Conservation (phyloP, 179 eudicot genomes). For the Beta lomatogona region DNA sequence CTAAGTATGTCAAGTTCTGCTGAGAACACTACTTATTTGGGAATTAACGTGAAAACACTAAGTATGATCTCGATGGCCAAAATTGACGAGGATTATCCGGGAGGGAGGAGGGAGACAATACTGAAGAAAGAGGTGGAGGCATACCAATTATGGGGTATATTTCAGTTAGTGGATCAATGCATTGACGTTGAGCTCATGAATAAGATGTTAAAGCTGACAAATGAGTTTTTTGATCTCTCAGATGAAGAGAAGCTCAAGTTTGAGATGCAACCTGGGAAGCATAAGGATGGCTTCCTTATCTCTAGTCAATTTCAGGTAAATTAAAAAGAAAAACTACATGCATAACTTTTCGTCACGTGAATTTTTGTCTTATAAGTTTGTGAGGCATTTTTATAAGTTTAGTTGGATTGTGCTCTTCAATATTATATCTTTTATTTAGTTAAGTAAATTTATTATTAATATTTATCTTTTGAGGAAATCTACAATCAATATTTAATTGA, state of each 20-base stretch:
- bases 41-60: too few species aligned
- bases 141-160: constrained; percentile 58
- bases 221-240: constrained; percentile 55
- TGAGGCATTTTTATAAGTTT: too few species aligned
- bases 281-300: constrained; percentile 62
- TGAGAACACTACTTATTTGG: too few species aligned
- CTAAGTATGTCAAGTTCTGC: too few species aligned
- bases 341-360: too few species aligned
- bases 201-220: constrained; percentile 43
- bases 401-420: too few species aligned
- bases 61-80: constrained; percentile 41
- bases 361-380: too few species aligned
- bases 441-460: too few species aligned
- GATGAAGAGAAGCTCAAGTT: constrained; percentile 59
- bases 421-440: too few species aligned
- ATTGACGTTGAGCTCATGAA: constrained; percentile 39
- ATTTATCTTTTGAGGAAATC: too few species aligned
- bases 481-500: too few species aligned
- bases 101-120: constrained; percentile 29
- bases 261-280: constrained; percentile 58
- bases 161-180: constrained; percentile 56
- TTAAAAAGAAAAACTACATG: too few species aligned
- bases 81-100: constrained; percentile 42
- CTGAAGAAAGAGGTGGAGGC: constrained; percentile 44
- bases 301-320: constrained; percentile 69